Evolutionary conservation across 202 grass and related monocot genomes (phyloP).

Genomic region (Schoenoplectus triqueter): DNA sequence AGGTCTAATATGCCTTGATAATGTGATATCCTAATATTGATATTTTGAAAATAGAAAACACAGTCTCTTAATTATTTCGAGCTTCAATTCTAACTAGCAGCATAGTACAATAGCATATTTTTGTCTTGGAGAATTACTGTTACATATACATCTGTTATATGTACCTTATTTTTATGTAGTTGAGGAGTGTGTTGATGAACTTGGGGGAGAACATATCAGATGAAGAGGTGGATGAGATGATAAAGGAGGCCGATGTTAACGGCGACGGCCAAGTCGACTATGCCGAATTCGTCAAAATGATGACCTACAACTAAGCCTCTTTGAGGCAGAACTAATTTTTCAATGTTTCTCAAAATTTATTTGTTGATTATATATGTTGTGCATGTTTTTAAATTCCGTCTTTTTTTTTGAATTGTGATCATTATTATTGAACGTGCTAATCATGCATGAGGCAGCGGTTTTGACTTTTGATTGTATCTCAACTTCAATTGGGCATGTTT

Average conservation of each 20-base stretch:
- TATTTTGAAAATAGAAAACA: background rate
- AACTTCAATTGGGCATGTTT: background rate
- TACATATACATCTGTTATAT: background rate
- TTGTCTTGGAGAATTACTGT: background rate
- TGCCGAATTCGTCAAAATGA: slow-evolving; percentile 43
- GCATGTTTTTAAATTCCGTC: background rate
- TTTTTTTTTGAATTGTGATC: background rate
- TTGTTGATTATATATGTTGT: slow-evolving; percentile 21
- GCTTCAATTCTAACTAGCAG: background rate
- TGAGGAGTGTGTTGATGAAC: slow-evolving; percentile 41
- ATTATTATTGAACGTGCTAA: background rate
- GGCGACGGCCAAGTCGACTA: slow-evolving; percentile 44
- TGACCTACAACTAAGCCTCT: slow-evolving; percentile 19
- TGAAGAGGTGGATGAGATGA: slow-evolving; percentile 42
- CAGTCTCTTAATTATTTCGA: background rate
- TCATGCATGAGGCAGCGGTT: background rate
- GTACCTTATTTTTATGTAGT: slow-evolving; percentile 23
- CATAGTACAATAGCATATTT: background rate
- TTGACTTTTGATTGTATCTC: background rate
- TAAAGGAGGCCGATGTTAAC: slow-evolving; percentile 45
- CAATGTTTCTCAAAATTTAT: background rate
- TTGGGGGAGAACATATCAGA: slow-evolving; percentile 39
- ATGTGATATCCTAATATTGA: background rate
- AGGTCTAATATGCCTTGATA: background rate
- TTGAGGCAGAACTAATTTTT: slow-evolving; percentile 3